Evolutionary conservation across 2,329 filamentous ascomycete species (phyloP).

Genomic region (Cladosporium sp.): DNA sequence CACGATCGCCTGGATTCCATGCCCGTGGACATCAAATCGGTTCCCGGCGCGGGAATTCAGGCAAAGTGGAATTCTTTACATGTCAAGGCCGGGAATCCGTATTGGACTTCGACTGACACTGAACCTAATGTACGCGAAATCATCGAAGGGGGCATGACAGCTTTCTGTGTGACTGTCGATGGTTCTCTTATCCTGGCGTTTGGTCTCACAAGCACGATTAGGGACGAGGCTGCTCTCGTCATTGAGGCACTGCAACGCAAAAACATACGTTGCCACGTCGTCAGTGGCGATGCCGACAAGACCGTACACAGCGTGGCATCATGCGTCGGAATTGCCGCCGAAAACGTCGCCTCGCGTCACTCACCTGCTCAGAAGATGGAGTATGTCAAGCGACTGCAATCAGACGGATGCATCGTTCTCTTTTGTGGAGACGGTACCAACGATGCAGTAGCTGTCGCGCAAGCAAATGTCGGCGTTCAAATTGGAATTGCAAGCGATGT

Average conservation of each 20-base stretch:
- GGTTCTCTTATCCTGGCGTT: slow-evolving; percentile 43
- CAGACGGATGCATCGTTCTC: slow-evolving; percentile 42
- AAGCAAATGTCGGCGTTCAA: slow-evolving; percentile 68
- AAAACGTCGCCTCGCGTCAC: slow-evolving; percentile 42
- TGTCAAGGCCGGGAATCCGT: slow-evolving; percentile 41
- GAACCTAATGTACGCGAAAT: slow-evolving; percentile 31
- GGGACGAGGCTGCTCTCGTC: slow-evolving; percentile 49
- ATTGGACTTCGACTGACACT: slow-evolving; percentile 42
- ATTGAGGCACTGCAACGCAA: slow-evolving; percentile 48
- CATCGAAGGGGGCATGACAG: slow-evolving; percentile 42
- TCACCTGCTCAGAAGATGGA: slow-evolving; percentile 52
- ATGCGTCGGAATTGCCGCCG: slow-evolving; percentile 35
- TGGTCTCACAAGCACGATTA: slow-evolving; percentile 46
- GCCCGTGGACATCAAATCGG: slow-evolving; percentile 38
- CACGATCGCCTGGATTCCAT: too few relatives aligned
- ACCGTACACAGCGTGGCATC: slow-evolving; percentile 47
- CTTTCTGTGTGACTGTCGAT: slow-evolving; percentile 56
- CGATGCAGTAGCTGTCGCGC: slow-evolving; percentile 68
- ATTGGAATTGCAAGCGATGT: slow-evolving; percentile 62
- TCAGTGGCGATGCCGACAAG: slow-evolving; percentile 53
- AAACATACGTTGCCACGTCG: slow-evolving; percentile 49
- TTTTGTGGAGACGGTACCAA: slow-evolving; percentile 79
- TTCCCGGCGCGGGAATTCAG: slow-evolving; percentile 42
- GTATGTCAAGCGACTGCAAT: slow-evolving; percentile 42
- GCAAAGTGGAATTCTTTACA: slow-evolving; percentile 29